phyloP scores from a whole-genome alignment of 2,329 filamentous ascomycete species.

The Botrytis deweyae region DNA sequence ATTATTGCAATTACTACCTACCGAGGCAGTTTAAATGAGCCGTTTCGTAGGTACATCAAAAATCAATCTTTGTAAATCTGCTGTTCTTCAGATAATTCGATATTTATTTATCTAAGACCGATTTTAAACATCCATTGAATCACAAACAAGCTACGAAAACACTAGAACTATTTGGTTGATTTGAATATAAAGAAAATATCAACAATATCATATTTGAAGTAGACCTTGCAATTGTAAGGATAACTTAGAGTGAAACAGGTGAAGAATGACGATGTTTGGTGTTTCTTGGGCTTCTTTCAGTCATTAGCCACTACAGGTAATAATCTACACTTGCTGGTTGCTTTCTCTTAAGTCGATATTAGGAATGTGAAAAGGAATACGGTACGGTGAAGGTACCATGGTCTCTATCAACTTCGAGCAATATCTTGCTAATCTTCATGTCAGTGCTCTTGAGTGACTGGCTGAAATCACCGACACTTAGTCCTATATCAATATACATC shows the following conservation, averaged over 20 bases:
- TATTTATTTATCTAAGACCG: not conserved
- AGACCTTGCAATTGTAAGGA: not conserved
- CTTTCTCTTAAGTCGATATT: not conserved
- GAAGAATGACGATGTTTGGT: not conserved
- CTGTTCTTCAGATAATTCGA: not conserved
- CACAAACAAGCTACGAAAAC: not conserved
- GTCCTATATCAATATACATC: not conserved
- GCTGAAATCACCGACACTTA: not conserved
- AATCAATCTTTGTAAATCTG: not conserved
- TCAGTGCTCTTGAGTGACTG: not conserved
- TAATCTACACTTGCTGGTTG: not conserved
- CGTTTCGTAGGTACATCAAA: not conserved
- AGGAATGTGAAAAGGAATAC: not conserved
- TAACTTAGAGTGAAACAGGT: not conserved
- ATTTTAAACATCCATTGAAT: not conserved
- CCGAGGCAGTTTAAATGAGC: not conserved
- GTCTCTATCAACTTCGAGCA: too few relatives aligned
- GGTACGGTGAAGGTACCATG: not conserved
- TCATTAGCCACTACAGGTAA: not conserved
- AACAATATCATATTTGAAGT: not conserved
- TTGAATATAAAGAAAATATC: not conserved
- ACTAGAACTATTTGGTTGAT: not conserved
- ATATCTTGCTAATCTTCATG: not conserved
- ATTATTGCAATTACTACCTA: not conserved
- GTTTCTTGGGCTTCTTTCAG: not conserved